Conservation (phyloP, 176 grass and related monocot species). For the Miscanthus lutarioriparius region DNA sequence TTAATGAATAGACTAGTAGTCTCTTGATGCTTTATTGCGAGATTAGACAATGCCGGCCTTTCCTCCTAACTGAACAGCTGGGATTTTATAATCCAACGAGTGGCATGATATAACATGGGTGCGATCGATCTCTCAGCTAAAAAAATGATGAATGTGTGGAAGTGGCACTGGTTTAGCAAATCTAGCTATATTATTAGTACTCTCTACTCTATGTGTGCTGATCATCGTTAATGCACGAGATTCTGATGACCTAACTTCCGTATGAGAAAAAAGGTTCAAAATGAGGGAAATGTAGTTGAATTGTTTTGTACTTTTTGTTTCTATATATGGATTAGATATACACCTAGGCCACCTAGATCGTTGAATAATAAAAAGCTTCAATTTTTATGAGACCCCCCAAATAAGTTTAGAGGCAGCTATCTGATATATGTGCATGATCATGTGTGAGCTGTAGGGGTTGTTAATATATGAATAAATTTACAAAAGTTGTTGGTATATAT, state of each 20-base stretch:
- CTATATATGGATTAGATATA: neutral
- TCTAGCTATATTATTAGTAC: neutral
- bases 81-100: neutral
- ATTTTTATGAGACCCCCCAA: neutral
- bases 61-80: constrained; percentile 35
- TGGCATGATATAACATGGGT: neutral
- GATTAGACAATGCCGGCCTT: constrained; percentile 22
- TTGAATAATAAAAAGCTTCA: neutral
- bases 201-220: neutral
- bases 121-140: constrained; percentile 7
- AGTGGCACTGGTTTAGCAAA: neutral
- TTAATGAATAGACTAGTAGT: neutral
- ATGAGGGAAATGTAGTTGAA: neutral
- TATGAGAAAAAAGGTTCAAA: neutral
- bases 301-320: neutral
- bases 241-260: constrained; percentile 10
- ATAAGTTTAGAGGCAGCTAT: neutral
- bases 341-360: neutral
- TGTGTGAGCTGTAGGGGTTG: no score
- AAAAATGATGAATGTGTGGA: neutral
- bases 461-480: no score
- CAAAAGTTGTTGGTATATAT: no score
- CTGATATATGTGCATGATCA: no score
- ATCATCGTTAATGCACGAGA: neutral
- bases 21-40: neutral